Evolutionary conservation across 306 rosid genomes (phyloP).

Genomic region (Oemleria cerasiformis): DNA sequence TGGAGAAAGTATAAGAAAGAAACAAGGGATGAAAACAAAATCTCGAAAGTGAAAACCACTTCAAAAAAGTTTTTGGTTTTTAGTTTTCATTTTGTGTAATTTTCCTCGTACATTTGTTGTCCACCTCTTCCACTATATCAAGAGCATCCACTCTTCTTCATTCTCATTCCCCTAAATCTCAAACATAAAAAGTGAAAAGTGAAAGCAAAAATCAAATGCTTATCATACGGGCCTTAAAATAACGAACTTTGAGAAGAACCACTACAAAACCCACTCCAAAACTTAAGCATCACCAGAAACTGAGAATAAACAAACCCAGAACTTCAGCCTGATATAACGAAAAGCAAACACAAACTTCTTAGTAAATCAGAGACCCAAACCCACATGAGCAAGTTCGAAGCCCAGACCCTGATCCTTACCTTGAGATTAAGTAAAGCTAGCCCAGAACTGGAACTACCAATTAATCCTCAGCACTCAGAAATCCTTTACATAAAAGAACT

Average conservation of each 20-base stretch:
- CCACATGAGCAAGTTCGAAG: constrained; percentile 6
- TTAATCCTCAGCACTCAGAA: constrained; percentile 12
- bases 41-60: no score
- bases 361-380: constrained; percentile 11
- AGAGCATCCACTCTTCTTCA: no score
- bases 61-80: no score
- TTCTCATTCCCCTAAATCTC: no score
- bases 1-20: no score
- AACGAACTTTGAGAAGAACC: background rate
- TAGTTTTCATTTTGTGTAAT: no score
- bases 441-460: background rate
- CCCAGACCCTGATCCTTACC: background rate
- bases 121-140: no score
- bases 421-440: constrained; percentile 17
- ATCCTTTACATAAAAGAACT: background rate
- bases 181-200: no score
- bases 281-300: background rate
- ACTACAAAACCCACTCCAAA: constrained; percentile 14
- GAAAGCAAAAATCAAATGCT: no score
- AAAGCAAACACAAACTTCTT: background rate
- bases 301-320: background rate
- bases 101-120: no score
- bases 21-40: no score
- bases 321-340: background rate
- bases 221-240: background rate